Conservation (phyloP, 192 early-diverging fungal species). For the Coemansia sp. region DNA sequence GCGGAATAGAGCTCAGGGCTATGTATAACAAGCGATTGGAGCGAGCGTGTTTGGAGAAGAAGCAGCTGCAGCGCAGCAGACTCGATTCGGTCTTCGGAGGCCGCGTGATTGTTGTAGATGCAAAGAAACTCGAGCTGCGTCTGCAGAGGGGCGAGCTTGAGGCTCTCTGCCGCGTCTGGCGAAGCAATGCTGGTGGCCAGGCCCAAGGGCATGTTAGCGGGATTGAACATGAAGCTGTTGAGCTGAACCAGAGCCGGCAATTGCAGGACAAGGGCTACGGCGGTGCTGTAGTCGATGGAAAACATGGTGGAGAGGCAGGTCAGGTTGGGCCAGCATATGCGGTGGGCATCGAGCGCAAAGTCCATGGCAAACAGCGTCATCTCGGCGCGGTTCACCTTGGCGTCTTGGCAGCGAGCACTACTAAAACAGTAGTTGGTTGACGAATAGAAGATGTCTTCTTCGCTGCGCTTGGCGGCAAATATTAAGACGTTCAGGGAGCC, state of each 20-base stretch:
- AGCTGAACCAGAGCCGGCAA: background rate
- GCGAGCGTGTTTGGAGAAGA: background rate
- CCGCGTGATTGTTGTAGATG: background rate
- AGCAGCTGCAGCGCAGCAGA: background rate
- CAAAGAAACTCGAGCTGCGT: background rate
- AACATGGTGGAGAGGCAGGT: background rate
- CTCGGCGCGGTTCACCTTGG: background rate
- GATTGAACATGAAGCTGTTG: background rate
- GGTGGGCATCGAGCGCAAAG: background rate
- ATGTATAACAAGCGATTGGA: background rate
- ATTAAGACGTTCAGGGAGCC: background rate
- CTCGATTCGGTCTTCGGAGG: background rate
- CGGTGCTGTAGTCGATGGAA: background rate
- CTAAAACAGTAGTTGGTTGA: background rate
- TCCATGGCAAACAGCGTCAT: background rate
- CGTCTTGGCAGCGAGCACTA: too few relatives aligned
- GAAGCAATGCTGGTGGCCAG: background rate
- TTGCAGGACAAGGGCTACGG: background rate
- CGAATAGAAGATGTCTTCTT: background rate
- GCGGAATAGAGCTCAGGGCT: background rate
- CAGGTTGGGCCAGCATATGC: background rate
- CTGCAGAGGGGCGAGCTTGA: background rate
- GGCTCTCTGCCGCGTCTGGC: background rate
- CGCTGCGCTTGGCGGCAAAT: background rate
- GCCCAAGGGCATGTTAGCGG: background rate